Conservation (phyloP, 441 rosid species). For the Euphorbia celastroides region DNA sequence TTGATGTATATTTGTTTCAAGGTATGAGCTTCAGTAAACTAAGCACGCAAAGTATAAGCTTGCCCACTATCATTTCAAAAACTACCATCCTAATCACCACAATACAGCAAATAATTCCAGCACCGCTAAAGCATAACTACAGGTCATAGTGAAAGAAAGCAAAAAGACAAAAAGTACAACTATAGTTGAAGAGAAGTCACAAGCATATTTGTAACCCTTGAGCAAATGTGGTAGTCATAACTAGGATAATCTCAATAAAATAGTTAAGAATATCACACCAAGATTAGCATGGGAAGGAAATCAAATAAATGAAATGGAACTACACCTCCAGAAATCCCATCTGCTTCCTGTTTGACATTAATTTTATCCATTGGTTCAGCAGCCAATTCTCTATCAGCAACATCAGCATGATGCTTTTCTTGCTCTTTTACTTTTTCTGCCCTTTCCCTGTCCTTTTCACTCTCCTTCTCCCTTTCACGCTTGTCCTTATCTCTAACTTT, state of each 20-base stretch:
- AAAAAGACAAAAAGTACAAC: not conserved
- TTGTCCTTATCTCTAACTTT: conserved; percentile 49
- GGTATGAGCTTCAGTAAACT: not conserved
- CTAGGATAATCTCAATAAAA: not conserved
- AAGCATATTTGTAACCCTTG: not conserved
- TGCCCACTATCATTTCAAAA: not conserved
- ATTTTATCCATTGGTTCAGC: conserved; percentile 50
- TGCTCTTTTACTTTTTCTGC: conserved; percentile 46
- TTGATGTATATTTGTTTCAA: not conserved
- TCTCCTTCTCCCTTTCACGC: conserved; percentile 37
- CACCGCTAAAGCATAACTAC: not conserved
- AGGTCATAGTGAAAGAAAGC: conserved; percentile 1
- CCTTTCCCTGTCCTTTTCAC: conserved; percentile 39
- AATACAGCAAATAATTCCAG: not conserved
- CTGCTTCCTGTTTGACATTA: conserved; percentile 44
- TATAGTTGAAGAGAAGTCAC: not conserved
- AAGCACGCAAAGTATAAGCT: not conserved
- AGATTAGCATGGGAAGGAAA: not conserved
- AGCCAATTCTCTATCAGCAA: conserved; percentile 40
- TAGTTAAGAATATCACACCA: not conserved
- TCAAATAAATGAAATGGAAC: not conserved
- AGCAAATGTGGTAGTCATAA: not conserved
- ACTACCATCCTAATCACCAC: not conserved
- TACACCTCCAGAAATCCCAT: conserved; percentile 52
- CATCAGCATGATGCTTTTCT: conserved; percentile 58